Evolutionary conservation across 1,284 basidiomycete species (phyloP), one percentile per base, ranked within the genome.

Genomic region (Rhodotorula sp.): DNA sequence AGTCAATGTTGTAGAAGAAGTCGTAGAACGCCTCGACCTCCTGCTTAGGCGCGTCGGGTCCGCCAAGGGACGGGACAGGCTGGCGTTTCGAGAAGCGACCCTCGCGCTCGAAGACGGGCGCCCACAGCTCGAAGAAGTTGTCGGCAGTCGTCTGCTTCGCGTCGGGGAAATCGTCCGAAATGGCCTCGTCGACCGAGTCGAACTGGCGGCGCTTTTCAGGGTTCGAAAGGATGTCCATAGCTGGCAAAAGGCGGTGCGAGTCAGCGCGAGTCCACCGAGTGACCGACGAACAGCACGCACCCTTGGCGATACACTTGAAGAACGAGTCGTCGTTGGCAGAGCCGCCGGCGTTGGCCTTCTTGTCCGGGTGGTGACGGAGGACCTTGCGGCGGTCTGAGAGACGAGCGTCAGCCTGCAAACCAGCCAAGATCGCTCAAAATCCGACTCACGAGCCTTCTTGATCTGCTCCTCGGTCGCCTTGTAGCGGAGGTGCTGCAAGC

Each of bases 1-100:
- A 92, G 82, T 98, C 94, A 82, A 99, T 97, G 86, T 96, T 96
- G 86, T 98, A 98, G 91, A 92, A 99, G 82, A 95, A 97, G 82
- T 97, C 90, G 85, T 98, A 99, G 84, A 99, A 98, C 27, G 84
- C 85, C 81, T 97, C 91, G 71, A 98, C 94, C 69, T 88, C 86
- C 69, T 87, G 86, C 82, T 95, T 94, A 71, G 87, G 80, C 32
- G 90, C 87, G 70, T 90, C 86, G 71, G 85, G 83, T 54, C 83
- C 82, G 29, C 95, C 94, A 30, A 98, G 85, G 74, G 84, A 81
- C 20, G 93, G 93, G 9, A 94, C 93, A n/a, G 94, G 92, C 78
- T 90, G 88, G 67, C 82, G 85, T 77, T 89, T 89, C 78, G 91
- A 94, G 86, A 99, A 99, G 57, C 94, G 88, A 5, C 89, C 87